Conservation (phyloP, 2,329 filamentous ascomycete genomes). For the Fusarium agapanthi region DNA sequence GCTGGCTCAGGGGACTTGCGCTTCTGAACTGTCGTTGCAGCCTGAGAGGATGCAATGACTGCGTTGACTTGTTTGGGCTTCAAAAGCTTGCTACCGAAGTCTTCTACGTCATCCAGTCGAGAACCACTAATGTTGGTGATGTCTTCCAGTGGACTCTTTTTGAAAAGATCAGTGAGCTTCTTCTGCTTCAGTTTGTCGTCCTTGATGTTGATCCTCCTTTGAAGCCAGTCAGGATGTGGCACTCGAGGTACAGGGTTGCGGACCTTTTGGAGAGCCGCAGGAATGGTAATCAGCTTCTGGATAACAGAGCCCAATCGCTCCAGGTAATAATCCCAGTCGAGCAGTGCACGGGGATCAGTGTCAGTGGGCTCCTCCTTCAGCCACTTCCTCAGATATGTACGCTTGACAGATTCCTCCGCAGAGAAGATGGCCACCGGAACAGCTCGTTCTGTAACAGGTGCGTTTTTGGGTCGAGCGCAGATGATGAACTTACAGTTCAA, state of each 20-base stretch:
- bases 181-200: slow-evolving; percentile 98
- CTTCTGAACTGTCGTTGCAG: slow-evolving; percentile 64
- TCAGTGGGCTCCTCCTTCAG: slow-evolving; percentile 90
- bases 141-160: slow-evolving; percentile 75
- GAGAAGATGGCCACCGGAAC: slow-evolving; percentile 98
- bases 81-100: slow-evolving; percentile 75
- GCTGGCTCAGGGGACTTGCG: slow-evolving; percentile 76
- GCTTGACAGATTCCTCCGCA: slow-evolving; percentile 86
- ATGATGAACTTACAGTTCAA: slow-evolving; percentile 99
- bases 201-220: slow-evolving; percentile 90
- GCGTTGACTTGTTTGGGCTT: slow-evolving; percentile 69
- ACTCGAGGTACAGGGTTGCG: slow-evolving; percentile 94
- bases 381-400: slow-evolving; percentile 93
- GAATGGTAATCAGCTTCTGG: slow-evolving; percentile 98
- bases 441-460: slow-evolving; percentile 93
- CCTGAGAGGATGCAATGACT: slow-evolving; percentile 64
- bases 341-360: slow-evolving; percentile 86
- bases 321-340: slow-evolving; percentile 98
- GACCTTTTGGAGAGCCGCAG: slow-evolving; percentile 93
- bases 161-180: slow-evolving; percentile 89
- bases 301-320: slow-evolving; percentile 97
- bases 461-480: slow-evolving; percentile 83
- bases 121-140: slow-evolving; percentile 71
- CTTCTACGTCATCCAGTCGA: slow-evolving; percentile 76
- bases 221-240: slow-evolving; percentile 94